Evolutionary conservation across 768 basidiomycete genomes (phyloP).

Genomic region (Leccinum longicurvipes): DNA sequence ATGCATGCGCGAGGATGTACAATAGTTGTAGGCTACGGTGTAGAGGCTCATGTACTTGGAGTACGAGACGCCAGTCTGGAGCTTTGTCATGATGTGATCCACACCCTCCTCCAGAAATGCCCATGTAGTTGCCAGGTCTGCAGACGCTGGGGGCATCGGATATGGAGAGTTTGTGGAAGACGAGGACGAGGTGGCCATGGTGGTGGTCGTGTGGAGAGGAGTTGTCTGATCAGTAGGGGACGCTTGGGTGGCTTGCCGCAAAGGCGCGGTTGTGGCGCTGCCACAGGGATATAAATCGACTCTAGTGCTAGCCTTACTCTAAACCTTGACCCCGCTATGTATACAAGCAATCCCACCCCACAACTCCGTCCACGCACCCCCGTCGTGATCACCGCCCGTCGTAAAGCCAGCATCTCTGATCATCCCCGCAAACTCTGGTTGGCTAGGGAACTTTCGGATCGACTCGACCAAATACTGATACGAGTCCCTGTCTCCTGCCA

Average conservation of each 20-base stretch:
- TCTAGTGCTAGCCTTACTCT: no score
- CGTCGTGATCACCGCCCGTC: conserved; percentile 67
- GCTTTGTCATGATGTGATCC: conserved; percentile 90
- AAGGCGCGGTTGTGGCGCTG: conserved; percentile 31
- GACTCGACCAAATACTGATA: conserved; percentile 99
- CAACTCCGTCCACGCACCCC: conserved; percentile 80
- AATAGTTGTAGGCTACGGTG: conserved; percentile 97
- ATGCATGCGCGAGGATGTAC: conserved; percentile 83
- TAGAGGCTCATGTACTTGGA: conserved; percentile 86
- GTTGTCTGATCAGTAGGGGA: conserved; percentile 9
- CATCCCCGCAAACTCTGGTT: conserved; percentile 86
- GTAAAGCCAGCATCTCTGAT: conserved; percentile 81
- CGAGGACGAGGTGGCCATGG: conserved; percentile 32
- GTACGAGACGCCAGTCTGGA: conserved; percentile 85
- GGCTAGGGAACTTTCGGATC: conserved; percentile 89
- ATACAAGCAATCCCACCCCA: conserved; percentile 89
- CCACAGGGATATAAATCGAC: not conserved
- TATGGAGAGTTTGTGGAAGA: conserved; percentile 30
- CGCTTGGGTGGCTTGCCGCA: conserved; percentile 14
- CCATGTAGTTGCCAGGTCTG: conserved; percentile 86
- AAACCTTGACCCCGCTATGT: conserved; percentile 81
- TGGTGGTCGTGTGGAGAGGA: conserved; percentile 29
- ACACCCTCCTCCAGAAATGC: conserved; percentile 80
- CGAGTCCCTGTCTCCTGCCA: conserved; percentile 91
- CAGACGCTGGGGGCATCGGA: conserved; percentile 60